Evolutionary conservation across 1,284 basidiomycete genomes (phyloP), one percentile per base, ranked within the genome.

Genomic region (Ustilago xerochloae): DNA sequence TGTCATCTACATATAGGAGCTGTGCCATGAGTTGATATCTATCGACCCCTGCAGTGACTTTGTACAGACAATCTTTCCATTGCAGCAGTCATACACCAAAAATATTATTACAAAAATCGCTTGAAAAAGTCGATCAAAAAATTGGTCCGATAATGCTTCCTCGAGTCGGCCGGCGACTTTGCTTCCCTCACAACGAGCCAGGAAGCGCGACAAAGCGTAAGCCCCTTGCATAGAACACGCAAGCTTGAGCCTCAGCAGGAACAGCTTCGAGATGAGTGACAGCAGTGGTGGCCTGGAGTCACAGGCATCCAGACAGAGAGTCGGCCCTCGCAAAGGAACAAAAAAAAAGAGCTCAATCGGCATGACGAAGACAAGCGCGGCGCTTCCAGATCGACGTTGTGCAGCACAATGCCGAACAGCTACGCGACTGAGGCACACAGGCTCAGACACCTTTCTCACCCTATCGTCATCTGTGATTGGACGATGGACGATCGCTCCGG

Each of bases 211-310:
- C 28, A 49, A 10, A 24, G 7, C 35, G 35, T 24, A 7, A 48
- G 18, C 59, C 43, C 65, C 65, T 68, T 68, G 51, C 65, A 68
- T 68, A 32, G 60, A 68, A 68, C 50, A 51, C 45, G 59, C 36
- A 10, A 16, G 15, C 15, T 7, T 10, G 22, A 60, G 39, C 6
- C 15, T 24, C 28, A 33, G 16, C 10, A 0, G 16, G 6, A 35
- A 8, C 15, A 36, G 32, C 3, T 13, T 1, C 16, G 2, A 9
- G 22, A 18, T 9, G 38, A 41, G 38, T 6, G 9, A 20, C 22
- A 20, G 18, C 22, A 8, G 7, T 4, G 18, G 4, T 4, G 7
- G 16, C 18, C 18, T 41, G 18, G 22, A 16, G 33, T 8, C 22
- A 20, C 7, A 26, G 32, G 30, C 20, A 50, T 6, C 9, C 18